Percentiles rank a stretch among this genome's conserved stretches.
Evolutionary conservation across 106 monocot species (phyloP).

Genomic region (Dactylorhiza incarnata): DNA sequence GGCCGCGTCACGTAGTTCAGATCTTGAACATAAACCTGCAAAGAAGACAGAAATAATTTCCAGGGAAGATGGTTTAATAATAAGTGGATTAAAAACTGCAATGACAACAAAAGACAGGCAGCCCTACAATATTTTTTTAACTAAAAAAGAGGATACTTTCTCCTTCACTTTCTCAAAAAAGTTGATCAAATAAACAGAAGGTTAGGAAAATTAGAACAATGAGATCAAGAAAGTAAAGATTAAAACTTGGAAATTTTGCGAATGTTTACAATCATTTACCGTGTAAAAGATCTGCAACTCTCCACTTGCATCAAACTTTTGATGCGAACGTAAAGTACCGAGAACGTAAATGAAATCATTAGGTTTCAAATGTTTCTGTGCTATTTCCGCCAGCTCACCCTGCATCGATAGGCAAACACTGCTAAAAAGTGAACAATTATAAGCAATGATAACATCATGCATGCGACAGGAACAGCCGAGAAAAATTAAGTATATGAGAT

Average conservation of each 20-base stretch:
- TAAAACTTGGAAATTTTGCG: neutral
- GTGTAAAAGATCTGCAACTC: constrained; percentile 28
- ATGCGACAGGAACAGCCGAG: neutral
- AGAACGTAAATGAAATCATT: constrained; percentile 61
- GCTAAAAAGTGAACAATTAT: constrained; percentile 4
- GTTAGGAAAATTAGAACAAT: neutral
- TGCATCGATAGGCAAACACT: constrained; percentile 44
- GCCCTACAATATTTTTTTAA: neutral
- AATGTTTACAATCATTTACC: constrained; percentile 22
- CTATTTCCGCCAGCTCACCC: constrained; percentile 39
- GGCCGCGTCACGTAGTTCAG: constrained; percentile 32
- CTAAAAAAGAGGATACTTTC: neutral
- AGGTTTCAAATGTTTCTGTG: constrained; percentile 42
- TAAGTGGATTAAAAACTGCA: no score
- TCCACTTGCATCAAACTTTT: constrained; percentile 30
- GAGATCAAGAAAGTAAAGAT: neutral
- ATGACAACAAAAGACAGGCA: no score
- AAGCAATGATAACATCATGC: constrained; percentile 3
- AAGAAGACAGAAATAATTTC: neutral
- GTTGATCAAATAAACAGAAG: neutral
- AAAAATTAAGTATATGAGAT: neutral
- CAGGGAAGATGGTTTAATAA: no score
- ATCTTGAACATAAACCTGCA: constrained; percentile 36
- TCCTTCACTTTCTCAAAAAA: neutral
- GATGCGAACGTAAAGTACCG: constrained; percentile 46